Evolutionary conservation across 1,139 yeast species (phyloP).

Genomic region (Taphrina populina): DNA sequence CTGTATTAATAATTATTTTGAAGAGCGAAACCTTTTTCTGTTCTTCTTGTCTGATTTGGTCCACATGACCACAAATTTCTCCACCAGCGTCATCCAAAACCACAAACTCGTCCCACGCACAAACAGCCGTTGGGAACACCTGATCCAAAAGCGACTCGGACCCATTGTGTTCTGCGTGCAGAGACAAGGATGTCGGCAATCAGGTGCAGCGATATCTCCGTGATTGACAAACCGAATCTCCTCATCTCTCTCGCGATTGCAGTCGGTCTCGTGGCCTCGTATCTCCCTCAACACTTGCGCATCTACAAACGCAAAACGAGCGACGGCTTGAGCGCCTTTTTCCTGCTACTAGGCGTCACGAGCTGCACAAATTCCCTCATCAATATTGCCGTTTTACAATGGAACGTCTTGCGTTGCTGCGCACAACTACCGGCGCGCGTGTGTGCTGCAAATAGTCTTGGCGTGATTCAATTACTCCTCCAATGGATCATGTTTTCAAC

Average conservation of each 20-base stretch:
- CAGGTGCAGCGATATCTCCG: constrained; percentile 50
- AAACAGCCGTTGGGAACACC: too few relatives aligned
- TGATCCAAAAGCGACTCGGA: too few relatives aligned
- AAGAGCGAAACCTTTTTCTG: too few relatives aligned
- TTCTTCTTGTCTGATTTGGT: too few relatives aligned
- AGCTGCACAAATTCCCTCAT: constrained; percentile 70
- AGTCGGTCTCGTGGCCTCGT: constrained; percentile 68
- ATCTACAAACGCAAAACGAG: constrained; percentile 62
- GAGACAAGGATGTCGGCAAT: constrained; percentile 19
- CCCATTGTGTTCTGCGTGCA: too few relatives aligned
- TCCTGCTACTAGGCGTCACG: constrained; percentile 67
- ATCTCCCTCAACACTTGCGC: constrained; percentile 71
- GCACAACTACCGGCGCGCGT: constrained; percentile 49
- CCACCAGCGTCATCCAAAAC: too few relatives aligned
- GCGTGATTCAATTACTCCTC: constrained; percentile 65
- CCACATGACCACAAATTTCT: too few relatives aligned
- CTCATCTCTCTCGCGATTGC: constrained; percentile 57
- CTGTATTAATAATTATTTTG: too few relatives aligned
- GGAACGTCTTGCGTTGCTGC: constrained; percentile 47
- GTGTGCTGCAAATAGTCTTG: constrained; percentile 68
- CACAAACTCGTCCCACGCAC: too few relatives aligned
- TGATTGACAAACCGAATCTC: constrained; percentile 47
- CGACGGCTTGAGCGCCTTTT: constrained; percentile 77
- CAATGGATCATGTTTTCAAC: constrained; percentile 66
- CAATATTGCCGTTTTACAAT: constrained; percentile 63